Percentiles rank a stretch among this genome's conserved stretches.
Conservation (phyloP, 805 yeast genomes). For the Hemisphaericaspora nanyangensis region DNA sequence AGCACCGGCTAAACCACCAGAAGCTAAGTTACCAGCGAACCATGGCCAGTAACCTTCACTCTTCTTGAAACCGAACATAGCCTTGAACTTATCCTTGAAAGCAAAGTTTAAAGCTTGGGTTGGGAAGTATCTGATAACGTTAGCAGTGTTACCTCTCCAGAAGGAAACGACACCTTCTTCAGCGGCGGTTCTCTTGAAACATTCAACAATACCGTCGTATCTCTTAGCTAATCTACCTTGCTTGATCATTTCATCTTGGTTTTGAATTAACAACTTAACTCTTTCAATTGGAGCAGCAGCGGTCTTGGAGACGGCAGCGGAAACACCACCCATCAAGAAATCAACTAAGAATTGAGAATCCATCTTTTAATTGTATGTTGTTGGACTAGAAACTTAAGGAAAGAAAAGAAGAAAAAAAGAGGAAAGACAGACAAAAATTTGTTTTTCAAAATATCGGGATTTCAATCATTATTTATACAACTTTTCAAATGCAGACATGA, state of each 20-base stretch:
- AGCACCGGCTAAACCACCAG: constrained; percentile 99
- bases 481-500: too few species aligned
- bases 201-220: constrained; percentile 88
- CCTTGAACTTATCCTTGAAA: constrained; percentile 96
- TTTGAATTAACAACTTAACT: constrained; percentile 93
- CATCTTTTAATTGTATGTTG: constrained; percentile 15
- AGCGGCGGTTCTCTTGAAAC: constrained; percentile 92
- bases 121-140: constrained; percentile 98
- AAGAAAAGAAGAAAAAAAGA: constrained; percentile 4
- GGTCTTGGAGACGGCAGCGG: constrained; percentile 98
- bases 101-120: constrained; percentile 98
- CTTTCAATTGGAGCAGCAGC: constrained; percentile 98
- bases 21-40: constrained; percentile 97
- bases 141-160: constrained; percentile 99
- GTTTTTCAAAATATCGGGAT: neutral
- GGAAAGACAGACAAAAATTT: constrained; percentile 3
- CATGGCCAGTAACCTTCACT: constrained; percentile 88
- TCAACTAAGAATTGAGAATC: constrained; percentile 30
- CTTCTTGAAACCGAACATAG: constrained; percentile 95
- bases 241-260: constrained; percentile 97
- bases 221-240: constrained; percentile 88
- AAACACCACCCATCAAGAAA: constrained; percentile 97
- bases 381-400: constrained; percentile 1
- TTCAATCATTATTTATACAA: constrained; percentile 1
- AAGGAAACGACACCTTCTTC: constrained; percentile 89